Conservation (phyloP, 2,329 filamentous ascomycete species). For the Ophiostoma tasmaniense region DNA sequence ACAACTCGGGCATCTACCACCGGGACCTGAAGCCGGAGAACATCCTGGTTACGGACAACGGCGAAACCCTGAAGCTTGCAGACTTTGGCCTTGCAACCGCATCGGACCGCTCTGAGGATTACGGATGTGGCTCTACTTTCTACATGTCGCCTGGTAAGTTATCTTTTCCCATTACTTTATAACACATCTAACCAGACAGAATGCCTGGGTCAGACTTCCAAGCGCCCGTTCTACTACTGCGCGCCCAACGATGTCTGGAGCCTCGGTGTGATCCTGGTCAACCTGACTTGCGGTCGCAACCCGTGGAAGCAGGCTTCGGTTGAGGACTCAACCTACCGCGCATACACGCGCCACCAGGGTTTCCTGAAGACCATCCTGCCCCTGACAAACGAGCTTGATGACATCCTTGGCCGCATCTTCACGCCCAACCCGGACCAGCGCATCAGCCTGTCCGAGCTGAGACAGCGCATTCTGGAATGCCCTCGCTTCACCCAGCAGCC, state of each 20-base stretch:
- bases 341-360: slow-evolving; percentile 73
- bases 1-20: slow-evolving; percentile 89
- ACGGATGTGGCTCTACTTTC: slow-evolving; percentile 95
- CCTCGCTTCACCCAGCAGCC: slow-evolving; percentile 53
- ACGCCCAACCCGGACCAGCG: slow-evolving; percentile 74
- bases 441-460: slow-evolving; percentile 73
- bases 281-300: slow-evolving; percentile 94
- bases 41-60: slow-evolving; percentile 81
- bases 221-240: slow-evolving; percentile 75
- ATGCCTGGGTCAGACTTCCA: slow-evolving; percentile 68
- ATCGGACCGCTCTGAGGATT: slow-evolving; percentile 78
- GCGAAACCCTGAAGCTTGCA: slow-evolving; percentile 86
- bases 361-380: slow-evolving; percentile 92
- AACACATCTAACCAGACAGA: slow-evolving; percentile 46
- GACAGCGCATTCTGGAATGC: slow-evolving; percentile 67
- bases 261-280: slow-evolving; percentile 94
- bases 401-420: slow-evolving; percentile 81
- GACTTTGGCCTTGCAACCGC: slow-evolving; percentile 94
- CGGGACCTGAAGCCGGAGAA: slow-evolving; percentile 98
- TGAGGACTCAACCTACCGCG: slow-evolving; percentile 91
- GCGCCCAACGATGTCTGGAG: slow-evolving; percentile 97
- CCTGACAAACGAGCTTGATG: slow-evolving; percentile 79
- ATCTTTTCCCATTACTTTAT: not conserved
- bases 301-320: slow-evolving; percentile 95
- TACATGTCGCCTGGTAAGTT: slow-evolving; percentile 82